Evolutionary conservation across 345 rosid species (phyloP).

Genomic region (Linum tenue): DNA sequence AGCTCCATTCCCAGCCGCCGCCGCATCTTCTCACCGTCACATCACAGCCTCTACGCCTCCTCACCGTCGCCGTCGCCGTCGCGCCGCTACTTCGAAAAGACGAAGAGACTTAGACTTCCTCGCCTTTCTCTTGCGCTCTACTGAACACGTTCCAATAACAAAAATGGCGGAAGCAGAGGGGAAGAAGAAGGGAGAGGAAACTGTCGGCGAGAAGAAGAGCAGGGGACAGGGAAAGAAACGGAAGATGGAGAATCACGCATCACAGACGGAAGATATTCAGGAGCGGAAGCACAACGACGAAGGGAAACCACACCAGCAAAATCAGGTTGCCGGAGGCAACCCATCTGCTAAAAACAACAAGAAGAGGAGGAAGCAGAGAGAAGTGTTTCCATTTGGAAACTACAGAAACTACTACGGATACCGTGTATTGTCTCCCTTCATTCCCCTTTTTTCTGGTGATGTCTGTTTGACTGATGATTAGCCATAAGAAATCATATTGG

Average conservation of each 20-base stretch:
- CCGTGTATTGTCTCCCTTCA: constrained; percentile 35
- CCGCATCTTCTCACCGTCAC: too few species aligned
- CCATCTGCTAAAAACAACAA: constrained; percentile 8
- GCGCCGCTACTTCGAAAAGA: too few species aligned
- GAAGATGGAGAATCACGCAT: constrained; percentile 4
- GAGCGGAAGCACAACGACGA: constrained; percentile 6
- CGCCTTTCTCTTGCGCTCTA: too few species aligned
- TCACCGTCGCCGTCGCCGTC: too few species aligned
- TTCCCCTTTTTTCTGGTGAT: background rate
- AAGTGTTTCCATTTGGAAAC: constrained; percentile 62
- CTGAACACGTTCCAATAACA: background rate
- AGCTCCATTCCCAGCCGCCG: too few species aligned
- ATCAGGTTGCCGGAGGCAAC: constrained; percentile 10
- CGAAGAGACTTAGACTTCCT: too few species aligned
- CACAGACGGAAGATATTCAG: background rate
- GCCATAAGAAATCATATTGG: too few species aligned
- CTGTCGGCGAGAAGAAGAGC: constrained; percentile 2
- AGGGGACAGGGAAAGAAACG: constrained; percentile 7
- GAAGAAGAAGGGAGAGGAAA: background rate
- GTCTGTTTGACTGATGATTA: too few species aligned
- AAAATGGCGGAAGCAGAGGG: constrained; percentile 2
- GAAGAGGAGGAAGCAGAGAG: constrained; percentile 42
- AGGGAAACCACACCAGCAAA: constrained; percentile 4
- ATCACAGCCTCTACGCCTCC: too few species aligned
- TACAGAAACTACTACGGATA: constrained; percentile 88